Evolutionary conservation across 2,329 filamentous ascomycete species (phyloP).

Genomic region (Penicillium italicum): DNA sequence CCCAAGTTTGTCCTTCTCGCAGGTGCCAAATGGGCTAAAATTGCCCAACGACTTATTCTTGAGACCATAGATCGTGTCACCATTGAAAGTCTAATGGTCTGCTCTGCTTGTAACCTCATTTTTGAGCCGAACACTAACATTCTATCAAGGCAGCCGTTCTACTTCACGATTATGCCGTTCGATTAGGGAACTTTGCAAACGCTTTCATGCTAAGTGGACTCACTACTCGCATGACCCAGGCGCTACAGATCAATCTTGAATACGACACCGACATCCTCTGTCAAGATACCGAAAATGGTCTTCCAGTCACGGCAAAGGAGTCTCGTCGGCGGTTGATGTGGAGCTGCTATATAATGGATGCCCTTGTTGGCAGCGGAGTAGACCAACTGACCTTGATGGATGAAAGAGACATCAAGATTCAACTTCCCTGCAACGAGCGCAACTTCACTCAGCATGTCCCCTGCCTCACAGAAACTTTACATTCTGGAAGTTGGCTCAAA

Average conservation of each 20-base stretch:
- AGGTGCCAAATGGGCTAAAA: slow-evolving; percentile 19
- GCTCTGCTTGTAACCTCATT: neutral
- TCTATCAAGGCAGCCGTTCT: slow-evolving; percentile 22
- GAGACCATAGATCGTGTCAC: slow-evolving; percentile 18
- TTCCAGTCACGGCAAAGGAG: slow-evolving; percentile 25
- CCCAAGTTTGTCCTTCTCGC: slow-evolving; percentile 14
- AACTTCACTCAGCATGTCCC: slow-evolving; percentile 30
- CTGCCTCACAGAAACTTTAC: slow-evolving; percentile 29
- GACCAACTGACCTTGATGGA: slow-evolving; percentile 31
- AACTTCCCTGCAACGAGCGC: slow-evolving; percentile 31
- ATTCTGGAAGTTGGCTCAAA: slow-evolving; percentile 17
- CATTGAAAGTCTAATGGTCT: slow-evolving; percentile 24
- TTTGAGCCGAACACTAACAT: neutral
- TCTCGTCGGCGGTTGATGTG: slow-evolving; percentile 31
- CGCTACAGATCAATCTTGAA: slow-evolving; percentile 33
- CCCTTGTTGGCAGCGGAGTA: slow-evolving; percentile 30
- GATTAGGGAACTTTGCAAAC: slow-evolving; percentile 31
- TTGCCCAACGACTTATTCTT: slow-evolving; percentile 19
- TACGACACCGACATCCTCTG: slow-evolving; percentile 31
- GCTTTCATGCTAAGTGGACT: slow-evolving; percentile 33
- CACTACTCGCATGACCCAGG: slow-evolving; percentile 30
- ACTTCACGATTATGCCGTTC: slow-evolving; percentile 31
- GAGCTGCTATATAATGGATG: slow-evolving; percentile 32
- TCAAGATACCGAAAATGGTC: slow-evolving; percentile 15
- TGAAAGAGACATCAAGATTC: slow-evolving; percentile 31